Percentiles rank a stretch among this genome's conserved stretches.
phyloP scores from a whole-genome alignment of 140 eudicot genomes.

The Flaveria floridana region DNA sequence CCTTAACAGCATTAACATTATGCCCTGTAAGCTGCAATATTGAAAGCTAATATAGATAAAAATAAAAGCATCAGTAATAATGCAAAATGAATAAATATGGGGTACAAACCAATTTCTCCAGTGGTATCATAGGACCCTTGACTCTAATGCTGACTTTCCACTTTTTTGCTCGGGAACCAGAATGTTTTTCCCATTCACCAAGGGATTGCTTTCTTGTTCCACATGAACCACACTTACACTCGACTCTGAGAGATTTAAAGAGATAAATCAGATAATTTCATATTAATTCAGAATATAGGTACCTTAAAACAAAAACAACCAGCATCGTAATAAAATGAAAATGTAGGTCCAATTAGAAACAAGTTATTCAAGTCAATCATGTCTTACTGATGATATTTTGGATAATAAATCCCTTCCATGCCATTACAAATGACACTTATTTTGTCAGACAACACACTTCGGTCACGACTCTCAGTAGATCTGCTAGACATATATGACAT shows the following conservation, averaged over 20 bases:
- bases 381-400: conserved; percentile 69
- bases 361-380: conserved; percentile 5
- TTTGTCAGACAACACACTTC: conserved; percentile 51
- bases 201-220: conserved; percentile 64
- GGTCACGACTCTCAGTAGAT: conserved; percentile 34
- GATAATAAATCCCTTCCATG: conserved; percentile 69
- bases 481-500: conserved; percentile 35
- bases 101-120: conserved; percentile 67
- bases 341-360: neutral
- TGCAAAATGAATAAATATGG: neutral
- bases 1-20: conserved; percentile 26
- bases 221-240: conserved; percentile 83
- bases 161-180: conserved; percentile 84
- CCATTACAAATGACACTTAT: conserved; percentile 72
- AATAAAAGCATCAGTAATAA: neutral
- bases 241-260: conserved; percentile 47
- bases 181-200: conserved; percentile 85
- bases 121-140: conserved; percentile 54
- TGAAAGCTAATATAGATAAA: conserved; percentile 22
- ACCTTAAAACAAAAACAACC: neutral
- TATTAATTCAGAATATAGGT: neutral
- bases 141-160: conserved; percentile 83
- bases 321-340: conserved; percentile 1
- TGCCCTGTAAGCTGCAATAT: conserved; percentile 54
- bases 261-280: conserved; percentile 13